Percentiles rank a stretch among this genome's conserved stretches.
Evolutionary conservation across 2,329 filamentous ascomycete genomes (phyloP).

Genomic region (Ampelomyces quisqualis): DNA sequence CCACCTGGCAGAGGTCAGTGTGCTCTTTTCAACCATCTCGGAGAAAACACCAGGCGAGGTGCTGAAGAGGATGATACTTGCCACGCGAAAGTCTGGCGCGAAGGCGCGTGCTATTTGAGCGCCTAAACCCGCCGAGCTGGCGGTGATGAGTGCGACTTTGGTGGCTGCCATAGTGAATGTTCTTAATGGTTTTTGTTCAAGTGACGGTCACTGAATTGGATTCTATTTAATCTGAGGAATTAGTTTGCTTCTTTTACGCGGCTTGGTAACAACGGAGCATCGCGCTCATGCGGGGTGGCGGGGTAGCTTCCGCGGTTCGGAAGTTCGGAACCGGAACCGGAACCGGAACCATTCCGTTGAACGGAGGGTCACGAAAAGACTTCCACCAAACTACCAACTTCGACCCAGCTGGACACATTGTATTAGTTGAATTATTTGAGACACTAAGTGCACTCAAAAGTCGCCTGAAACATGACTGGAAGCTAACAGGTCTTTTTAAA

Average conservation of each 20-base stretch:
- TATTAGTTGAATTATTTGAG: no score
- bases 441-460: no score
- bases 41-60: not conserved
- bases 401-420: no score
- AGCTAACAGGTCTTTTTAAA: no score
- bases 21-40: not conserved
- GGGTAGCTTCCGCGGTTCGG: conserved; percentile 3
- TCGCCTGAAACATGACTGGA: no score
- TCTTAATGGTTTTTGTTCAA: no score
- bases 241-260: no score
- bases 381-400: no score
- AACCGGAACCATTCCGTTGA: not conserved
- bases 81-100: conserved; percentile 50
- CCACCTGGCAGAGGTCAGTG: conserved; percentile 36
- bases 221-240: not conserved
- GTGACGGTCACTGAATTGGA: not conserved
- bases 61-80: conserved; percentile 25
- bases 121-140: conserved; percentile 52
- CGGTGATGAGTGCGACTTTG: conserved; percentile 52
- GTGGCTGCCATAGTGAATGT: conserved; percentile 38
- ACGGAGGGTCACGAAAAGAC: no score
- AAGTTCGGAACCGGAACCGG: not conserved
- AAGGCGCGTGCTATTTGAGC: conserved; percentile 50
- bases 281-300: not conserved
- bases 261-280: not conserved